phyloP scores from a whole-genome alignment of 176 grass and related monocot species.

The Alopecurus myosuroides region DNA sequence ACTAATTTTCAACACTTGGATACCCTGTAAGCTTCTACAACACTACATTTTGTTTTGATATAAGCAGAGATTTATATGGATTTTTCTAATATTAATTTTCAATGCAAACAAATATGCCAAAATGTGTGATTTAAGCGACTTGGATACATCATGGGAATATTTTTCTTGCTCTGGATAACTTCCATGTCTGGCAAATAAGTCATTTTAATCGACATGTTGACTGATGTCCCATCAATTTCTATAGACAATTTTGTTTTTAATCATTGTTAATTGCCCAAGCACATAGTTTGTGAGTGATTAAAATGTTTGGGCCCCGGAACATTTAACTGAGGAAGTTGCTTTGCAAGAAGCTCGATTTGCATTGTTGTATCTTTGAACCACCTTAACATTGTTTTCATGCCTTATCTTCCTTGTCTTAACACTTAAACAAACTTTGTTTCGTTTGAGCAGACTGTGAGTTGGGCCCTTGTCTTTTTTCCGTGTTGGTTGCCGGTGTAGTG shows the following conservation, averaged over 20 bases:
- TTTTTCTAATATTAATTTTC: conserved; percentile 34
- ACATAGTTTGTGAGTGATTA: conserved; percentile 13
- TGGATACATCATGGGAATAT: background rate
- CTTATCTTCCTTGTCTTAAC: background rate
- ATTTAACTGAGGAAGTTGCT: conserved; percentile 26
- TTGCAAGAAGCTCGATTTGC: background rate
- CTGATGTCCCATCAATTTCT: background rate
- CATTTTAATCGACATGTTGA: conserved; percentile 3
- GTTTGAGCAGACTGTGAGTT: background rate
- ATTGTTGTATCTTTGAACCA: background rate
- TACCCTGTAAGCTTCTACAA: too few species aligned
- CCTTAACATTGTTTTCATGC: background rate
- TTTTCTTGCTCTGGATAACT: conserved; percentile 3
- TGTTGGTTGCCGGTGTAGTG: too few species aligned
- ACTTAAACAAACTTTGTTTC: background rate
- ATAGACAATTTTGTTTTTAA: conserved; percentile 15
- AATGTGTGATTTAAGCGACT: conserved; percentile 2
- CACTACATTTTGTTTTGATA: too few species aligned
- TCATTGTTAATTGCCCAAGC: background rate
- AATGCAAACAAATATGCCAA: conserved; percentile 14
- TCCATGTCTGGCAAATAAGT: background rate
- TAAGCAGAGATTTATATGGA: too few species aligned
- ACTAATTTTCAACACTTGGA: too few species aligned
- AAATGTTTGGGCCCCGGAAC: background rate
- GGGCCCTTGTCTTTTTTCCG: too few species aligned